Evolutionary conservation across 345 rosid genomes (phyloP).

Genomic region (Laguncularia racemosa): DNA sequence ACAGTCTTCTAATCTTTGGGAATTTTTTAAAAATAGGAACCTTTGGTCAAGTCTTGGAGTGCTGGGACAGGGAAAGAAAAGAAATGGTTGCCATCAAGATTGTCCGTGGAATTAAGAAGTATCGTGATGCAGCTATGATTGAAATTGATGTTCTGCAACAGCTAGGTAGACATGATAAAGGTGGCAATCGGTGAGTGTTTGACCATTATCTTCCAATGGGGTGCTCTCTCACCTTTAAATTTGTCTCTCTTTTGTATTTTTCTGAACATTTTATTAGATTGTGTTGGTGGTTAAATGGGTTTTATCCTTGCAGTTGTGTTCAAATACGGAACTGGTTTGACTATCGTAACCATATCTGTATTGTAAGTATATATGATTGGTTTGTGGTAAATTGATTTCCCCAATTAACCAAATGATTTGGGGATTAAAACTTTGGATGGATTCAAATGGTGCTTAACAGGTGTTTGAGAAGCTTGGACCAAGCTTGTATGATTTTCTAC

Average conservation of each 20-base stretch:
- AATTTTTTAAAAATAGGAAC: conserved; percentile 39
- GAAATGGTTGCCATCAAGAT: conserved; percentile 91
- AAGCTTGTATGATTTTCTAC: conserved; percentile 99
- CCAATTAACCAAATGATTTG: conserved; percentile 49
- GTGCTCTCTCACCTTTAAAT: background rate
- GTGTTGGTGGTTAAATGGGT: conserved; percentile 58
- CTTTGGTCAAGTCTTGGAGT: conserved; percentile 87
- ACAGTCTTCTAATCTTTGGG: background rate
- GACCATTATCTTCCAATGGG: conserved; percentile 3
- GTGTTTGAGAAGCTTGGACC: conserved; percentile 99
- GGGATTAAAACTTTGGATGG: conserved; percentile 77
- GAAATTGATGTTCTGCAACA: conserved; percentile 82
- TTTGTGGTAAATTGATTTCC: conserved; percentile 56
- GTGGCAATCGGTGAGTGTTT: conserved; percentile 71
- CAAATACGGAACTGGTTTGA: conserved; percentile 99
- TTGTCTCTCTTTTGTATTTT: background rate
- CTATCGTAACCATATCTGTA: conserved; percentile 99
- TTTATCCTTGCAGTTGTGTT: conserved; percentile 99
- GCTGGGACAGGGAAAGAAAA: conserved; percentile 82
- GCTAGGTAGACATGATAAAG: conserved; percentile 74
- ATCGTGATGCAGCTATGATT: conserved; percentile 90
- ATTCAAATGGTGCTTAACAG: conserved; percentile 86
- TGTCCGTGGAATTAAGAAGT: conserved; percentile 83
- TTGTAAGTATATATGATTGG: conserved; percentile 75
- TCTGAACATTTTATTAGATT: conserved; percentile 2